phyloP scores from a whole-genome alignment of 306 rosid genomes.

The Mimosa pudica region DNA sequence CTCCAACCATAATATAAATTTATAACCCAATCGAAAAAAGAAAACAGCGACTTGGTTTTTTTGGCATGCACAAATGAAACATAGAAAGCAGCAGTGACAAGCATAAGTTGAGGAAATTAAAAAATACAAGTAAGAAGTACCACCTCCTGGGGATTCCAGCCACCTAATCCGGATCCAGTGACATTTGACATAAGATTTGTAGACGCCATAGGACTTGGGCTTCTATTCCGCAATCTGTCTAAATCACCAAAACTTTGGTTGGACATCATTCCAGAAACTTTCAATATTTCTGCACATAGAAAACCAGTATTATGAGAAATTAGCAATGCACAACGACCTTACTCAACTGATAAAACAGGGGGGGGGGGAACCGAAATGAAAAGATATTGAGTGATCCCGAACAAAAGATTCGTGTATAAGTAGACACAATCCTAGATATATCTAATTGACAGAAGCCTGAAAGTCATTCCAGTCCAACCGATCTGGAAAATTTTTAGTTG shows the following conservation, averaged over 20 bases:
- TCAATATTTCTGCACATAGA: slow-evolving; percentile 79
- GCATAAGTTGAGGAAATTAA: slow-evolving; percentile 11
- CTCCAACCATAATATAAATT: not conserved
- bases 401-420: not conserved
- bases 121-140: slow-evolving; percentile 22
- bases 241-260: slow-evolving; percentile 97
- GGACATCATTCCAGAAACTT: slow-evolving; percentile 96
- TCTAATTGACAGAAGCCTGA: not conserved
- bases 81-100: slow-evolving; percentile 3
- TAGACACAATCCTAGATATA: slow-evolving; percentile 9
- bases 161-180: slow-evolving; percentile 71
- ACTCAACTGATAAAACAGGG: not conserved
- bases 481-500: slow-evolving; percentile 10
- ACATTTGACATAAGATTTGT: slow-evolving; percentile 85
- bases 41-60: slow-evolving; percentile 8
- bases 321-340: slow-evolving; percentile 2
- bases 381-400: not conserved
- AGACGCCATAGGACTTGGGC: slow-evolving; percentile 99
- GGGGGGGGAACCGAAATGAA: not conserved
- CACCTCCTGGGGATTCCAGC: slow-evolving; percentile 98
- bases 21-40: not conserved
- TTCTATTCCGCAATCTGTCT: slow-evolving; percentile 93
- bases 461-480: slow-evolving; percentile 14
- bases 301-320: slow-evolving; percentile 42
- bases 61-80: not conserved